Base-by-base conservation (phyloP, 2,329 filamentous ascomycete species). In the Pseudocercospora macadamiae region DNA sequence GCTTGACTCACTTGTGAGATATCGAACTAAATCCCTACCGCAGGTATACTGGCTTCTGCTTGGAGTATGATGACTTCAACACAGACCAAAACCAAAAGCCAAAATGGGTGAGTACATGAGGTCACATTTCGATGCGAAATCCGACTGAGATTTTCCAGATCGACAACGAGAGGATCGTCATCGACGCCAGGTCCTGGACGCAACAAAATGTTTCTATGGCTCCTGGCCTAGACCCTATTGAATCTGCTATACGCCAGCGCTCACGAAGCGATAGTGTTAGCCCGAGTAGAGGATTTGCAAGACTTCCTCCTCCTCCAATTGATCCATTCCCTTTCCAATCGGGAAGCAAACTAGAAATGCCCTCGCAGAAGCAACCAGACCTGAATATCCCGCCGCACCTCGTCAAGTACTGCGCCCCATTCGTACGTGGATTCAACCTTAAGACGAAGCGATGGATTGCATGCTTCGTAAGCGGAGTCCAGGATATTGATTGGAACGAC, bases 381-480 rank as follows among this genome's bases (percentile, higher is more conserved):
- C 25, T 55, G 12, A 30, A 39, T 14, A 30, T 55, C 12, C 37
- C 28, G 8, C 3, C 30, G 5, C 39, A 55, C 14, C 26, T 25
- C 1, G 26, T 55, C 19, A 44, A 36, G 14, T 55, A 55, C 18
- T 55, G 39, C 28, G 45, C 26, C n/a, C 53, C 53, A 2, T 32
- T 48, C 19, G 30, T 55, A 2, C 53, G 53, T 26, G 53, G 53
- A n/a, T 55, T 55, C 42, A 45, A 55, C 28, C 28, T 55, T 8
- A 34, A 42, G 14, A 55, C 25, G n/a, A 55, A 55, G 53, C 36
- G 37, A n/a, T 52, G 49, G 49, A 23, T 36, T 9, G 49, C 26
- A 12, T 52, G 28, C n/a, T 34, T 25, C 30, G 49, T 52, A 7
- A 23, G n/a, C 16, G 28, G 28, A 7, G 34, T 52, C 30, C 14